These are phyloP conservation scores for Fragosphaeria purpurea DNA, from an alignment of 2,329 filamentous ascomycete species.

Conservation along the genomic window DNA sequence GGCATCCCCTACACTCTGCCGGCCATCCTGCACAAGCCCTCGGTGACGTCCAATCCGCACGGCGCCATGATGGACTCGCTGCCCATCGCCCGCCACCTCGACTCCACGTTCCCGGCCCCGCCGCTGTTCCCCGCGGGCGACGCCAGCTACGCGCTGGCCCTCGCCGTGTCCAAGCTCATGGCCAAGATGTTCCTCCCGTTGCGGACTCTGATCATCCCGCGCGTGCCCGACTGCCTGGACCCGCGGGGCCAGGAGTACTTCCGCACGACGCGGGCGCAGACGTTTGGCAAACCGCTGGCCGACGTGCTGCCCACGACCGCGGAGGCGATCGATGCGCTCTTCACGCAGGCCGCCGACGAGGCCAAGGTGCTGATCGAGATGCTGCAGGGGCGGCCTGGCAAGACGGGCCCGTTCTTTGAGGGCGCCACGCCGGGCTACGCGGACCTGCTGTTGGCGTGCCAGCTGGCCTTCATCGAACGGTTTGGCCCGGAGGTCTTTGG, in stretches of 20 bases:
- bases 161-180: neutral
- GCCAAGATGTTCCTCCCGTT: neutral
- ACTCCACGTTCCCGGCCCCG: neutral
- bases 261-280: neutral
- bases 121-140: slow-evolving; percentile 1
- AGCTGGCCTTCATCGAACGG: neutral
- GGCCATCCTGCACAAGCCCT: neutral
- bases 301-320: neutral
- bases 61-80: slow-evolving; percentile 3
- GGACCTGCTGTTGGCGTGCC: neutral
- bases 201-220: neutral
- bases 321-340: neutral
- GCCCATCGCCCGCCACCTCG: neutral
- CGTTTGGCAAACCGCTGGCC: neutral
- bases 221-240: slow-evolving; percentile 1
- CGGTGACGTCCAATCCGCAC: neutral
- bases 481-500: neutral
- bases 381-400: neutral
- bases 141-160: neutral
- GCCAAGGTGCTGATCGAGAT: neutral
- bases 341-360: neutral
- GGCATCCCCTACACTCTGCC: slow-evolving; percentile 2
- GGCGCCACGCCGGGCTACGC: neutral
- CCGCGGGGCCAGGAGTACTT: neutral
- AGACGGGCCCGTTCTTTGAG: slow-evolving; percentile 3